Percentiles rank a stretch among this genome's conserved stretches.
Conservation (phyloP, 1,284 basidiomycete species). For the Ceratobasidium sp. region DNA sequence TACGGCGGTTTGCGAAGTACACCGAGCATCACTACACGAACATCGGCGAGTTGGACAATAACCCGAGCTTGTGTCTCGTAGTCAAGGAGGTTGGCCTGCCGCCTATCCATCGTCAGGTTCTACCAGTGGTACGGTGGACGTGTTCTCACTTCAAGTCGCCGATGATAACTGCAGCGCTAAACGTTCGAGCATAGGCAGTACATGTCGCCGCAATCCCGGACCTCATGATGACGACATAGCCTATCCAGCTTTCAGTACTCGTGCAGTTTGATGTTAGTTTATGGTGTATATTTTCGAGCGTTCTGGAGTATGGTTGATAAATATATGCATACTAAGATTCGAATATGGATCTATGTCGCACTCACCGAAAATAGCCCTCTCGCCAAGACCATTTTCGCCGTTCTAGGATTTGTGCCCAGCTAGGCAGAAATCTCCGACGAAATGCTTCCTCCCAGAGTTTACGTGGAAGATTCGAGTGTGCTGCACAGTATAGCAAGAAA, state of each 20-base stretch:
- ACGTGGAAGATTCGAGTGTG: slow-evolving; percentile 39
- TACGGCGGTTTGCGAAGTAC: slow-evolving; percentile 67
- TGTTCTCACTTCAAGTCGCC: slow-evolving; percentile 76
- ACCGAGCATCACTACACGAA: slow-evolving; percentile 79
- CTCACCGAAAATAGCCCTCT: slow-evolving; percentile 47
- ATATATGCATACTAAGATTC: not conserved
- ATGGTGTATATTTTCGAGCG: slow-evolving; percentile 47
- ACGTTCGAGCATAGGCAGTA: slow-evolving; percentile 73
- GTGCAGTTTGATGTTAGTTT: slow-evolving; percentile 67
- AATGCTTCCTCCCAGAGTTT: slow-evolving; percentile 48
- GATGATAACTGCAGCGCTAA: slow-evolving; percentile 74
- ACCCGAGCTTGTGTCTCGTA: slow-evolving; percentile 62
- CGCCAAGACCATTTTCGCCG: slow-evolving; percentile 32
- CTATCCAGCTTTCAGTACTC: slow-evolving; percentile 84
- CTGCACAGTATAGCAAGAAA: slow-evolving; percentile 26
- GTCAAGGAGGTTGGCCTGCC: slow-evolving; percentile 50
- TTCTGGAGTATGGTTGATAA: slow-evolving; percentile 22
- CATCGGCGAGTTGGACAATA: slow-evolving; percentile 75
- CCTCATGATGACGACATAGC: slow-evolving; percentile 77
- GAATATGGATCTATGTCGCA: slow-evolving; percentile 7
- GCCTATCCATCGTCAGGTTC: slow-evolving; percentile 16
- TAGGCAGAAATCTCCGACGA: slow-evolving; percentile 48
- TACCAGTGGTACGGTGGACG: slow-evolving; percentile 52
- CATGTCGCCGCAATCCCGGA: slow-evolving; percentile 79
- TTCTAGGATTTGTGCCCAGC: slow-evolving; percentile 36